Conservation (phyloP, 202 grass and related monocot genomes). For the Miscanthus sacchariflorus region DNA sequence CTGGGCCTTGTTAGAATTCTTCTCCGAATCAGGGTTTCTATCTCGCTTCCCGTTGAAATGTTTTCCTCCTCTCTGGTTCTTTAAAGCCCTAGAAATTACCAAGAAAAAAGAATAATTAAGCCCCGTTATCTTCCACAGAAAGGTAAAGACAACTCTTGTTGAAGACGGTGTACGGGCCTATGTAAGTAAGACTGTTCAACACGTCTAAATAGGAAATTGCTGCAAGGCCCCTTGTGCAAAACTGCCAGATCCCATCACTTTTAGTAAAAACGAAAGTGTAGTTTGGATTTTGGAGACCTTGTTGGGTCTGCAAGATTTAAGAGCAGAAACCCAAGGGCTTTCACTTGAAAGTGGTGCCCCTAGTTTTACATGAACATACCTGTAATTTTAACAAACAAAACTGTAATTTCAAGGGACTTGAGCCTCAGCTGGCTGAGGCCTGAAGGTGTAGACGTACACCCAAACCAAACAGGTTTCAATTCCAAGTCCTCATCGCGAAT, state of each 20-base stretch:
- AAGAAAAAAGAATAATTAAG: background rate
- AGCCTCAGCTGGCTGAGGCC: background rate
- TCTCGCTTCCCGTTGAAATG: conserved; percentile 53
- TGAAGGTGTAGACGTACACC: background rate
- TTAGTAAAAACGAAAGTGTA: background rate
- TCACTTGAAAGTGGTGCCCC: no score
- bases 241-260: background rate
- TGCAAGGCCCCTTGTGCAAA: background rate
- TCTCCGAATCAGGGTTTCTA: conserved; percentile 29
- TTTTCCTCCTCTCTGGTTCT: conserved; percentile 49
- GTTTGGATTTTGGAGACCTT: background rate
- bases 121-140: background rate
- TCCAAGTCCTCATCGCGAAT: background rate
- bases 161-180: background rate
- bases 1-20: conserved; percentile 44
- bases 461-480: background rate
- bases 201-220: background rate
- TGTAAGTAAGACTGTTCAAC: background rate
- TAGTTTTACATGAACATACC: background rate
- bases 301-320: no score
- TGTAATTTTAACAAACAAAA: background rate
- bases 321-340: background rate
- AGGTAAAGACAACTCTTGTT: background rate
- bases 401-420: background rate
- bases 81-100: conserved; percentile 36